Evolutionary conservation across 2,329 filamentous ascomycete species (phyloP).

Genomic region (Corynespora cassiicola): DNA sequence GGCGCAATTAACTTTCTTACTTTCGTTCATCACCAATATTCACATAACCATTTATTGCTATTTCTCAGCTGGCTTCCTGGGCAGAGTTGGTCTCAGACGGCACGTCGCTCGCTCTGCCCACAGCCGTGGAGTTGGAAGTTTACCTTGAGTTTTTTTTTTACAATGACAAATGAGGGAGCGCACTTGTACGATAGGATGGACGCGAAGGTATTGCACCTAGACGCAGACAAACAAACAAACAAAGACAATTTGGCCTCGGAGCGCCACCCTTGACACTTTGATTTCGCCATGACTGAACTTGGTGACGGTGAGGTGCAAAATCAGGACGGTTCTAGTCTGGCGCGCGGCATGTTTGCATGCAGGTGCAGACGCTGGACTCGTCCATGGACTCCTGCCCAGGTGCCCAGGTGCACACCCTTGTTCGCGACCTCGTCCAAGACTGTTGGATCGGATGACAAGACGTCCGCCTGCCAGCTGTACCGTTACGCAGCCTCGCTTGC

Average conservation of each 20-base stretch:
- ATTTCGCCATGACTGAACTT: too few species aligned
- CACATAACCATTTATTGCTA: conserved; percentile 7
- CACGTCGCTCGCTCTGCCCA: conserved; percentile 4
- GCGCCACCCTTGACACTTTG: conserved; percentile 2
- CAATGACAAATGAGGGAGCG: not conserved
- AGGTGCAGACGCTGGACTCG: too few species aligned
- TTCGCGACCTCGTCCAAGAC: too few species aligned
- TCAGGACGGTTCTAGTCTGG: too few species aligned
- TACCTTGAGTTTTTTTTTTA: not conserved
- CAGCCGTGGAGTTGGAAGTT: conserved; percentile 1
- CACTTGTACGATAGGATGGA: conserved; percentile 9
- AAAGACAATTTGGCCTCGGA: conserved; percentile 3
- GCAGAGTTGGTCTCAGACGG: conserved; percentile 5
- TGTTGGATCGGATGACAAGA: too few species aligned
- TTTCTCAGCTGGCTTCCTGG: not conserved
- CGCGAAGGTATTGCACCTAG: conserved; percentile 6
- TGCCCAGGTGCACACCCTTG: too few species aligned
- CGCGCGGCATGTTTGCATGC: too few species aligned
- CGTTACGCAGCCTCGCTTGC: too few species aligned
- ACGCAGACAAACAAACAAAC: conserved; percentile 4
- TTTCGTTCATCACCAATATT: conserved; percentile 28
- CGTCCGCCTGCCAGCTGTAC: too few species aligned
- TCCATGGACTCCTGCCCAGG: too few species aligned
- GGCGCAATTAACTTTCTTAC: conserved; percentile 23
- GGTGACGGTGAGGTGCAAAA: too few species aligned